Conservation (phyloP, 208 protist species). For the Crithidia mellificae region DNA sequence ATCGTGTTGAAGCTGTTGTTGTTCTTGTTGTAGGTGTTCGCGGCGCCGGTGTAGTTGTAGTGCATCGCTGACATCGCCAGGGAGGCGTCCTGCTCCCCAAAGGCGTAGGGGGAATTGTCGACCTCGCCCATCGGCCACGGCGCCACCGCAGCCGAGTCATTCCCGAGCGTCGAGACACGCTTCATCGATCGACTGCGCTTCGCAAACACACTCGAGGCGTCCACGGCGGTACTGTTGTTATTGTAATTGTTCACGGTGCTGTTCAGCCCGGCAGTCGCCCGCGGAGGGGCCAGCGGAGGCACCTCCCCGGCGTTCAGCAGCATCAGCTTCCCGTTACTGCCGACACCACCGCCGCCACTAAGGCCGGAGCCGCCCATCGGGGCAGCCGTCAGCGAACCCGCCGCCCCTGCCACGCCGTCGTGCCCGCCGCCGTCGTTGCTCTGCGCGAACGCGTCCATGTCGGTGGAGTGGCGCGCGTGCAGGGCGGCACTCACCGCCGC, state of each 20-base stretch:
- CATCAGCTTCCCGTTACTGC: no score
- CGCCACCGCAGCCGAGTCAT: not conserved
- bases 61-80: not conserved
- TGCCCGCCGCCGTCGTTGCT: not conserved
- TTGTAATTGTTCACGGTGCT: no score
- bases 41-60: not conserved
- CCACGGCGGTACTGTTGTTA: not conserved
- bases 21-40: constrained; percentile 7
- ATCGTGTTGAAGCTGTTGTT: constrained; percentile 38
- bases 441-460: not conserved
- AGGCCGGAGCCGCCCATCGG: no score
- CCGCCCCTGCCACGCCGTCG: not conserved
- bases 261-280: no score
- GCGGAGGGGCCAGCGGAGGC: no score
- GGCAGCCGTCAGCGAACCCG: no score
- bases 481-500: no score
- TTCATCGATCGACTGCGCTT: constrained; percentile 3
- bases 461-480: not conserved
- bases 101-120: not conserved
- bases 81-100: constrained; percentile 1
- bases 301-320: no score
- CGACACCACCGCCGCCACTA: no score
- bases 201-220: not conserved
- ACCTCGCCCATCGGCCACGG: constrained; percentile 10
- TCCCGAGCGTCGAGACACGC: not conserved